phyloP scores from a whole-genome alignment of 2,329 filamentous ascomycete genomes.

The Didymella sp. region DNA sequence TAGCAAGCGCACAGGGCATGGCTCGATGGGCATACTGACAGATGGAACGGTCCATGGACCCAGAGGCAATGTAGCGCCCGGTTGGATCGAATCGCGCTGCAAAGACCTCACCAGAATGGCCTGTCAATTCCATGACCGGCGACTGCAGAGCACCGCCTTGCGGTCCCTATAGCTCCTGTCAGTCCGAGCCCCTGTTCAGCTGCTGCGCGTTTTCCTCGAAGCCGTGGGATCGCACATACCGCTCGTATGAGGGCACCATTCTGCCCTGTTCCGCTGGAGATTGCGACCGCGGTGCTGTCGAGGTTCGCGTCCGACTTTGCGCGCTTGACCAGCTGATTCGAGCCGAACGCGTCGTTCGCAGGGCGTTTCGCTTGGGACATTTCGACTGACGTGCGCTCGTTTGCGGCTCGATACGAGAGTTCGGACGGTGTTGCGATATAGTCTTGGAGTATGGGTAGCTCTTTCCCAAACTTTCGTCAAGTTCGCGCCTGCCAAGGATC shows the following conservation, averaged over 20 bases:
- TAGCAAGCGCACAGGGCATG: constrained; percentile 14
- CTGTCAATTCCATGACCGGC: constrained; percentile 91
- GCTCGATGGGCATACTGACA: constrained; percentile 59
- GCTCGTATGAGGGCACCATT: constrained; percentile 71
- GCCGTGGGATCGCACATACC: constrained; percentile 63
- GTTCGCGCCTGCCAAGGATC: constrained; percentile 16
- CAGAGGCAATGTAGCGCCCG: constrained; percentile 88
- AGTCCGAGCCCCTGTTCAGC: constrained; percentile 37
- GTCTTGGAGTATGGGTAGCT: constrained; percentile 9
- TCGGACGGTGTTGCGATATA: constrained; percentile 10
- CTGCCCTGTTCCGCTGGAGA: constrained; percentile 62
- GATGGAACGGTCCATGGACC: constrained; percentile 92
- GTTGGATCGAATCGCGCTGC: constrained; percentile 87
- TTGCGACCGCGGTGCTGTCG: constrained; percentile 61
- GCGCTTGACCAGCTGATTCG: constrained; percentile 84
- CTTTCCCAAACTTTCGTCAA: constrained; percentile 18
- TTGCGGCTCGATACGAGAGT: constrained; percentile 1
- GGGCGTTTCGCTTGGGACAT: constrained; percentile 95
- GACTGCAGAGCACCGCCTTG: constrained; percentile 85
- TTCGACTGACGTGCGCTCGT: constrained; percentile 25
- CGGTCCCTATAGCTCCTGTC: constrained; percentile 64
- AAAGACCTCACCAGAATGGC: constrained; percentile 83
- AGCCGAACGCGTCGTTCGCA: constrained; percentile 81
- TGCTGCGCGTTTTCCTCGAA: constrained; percentile 16
- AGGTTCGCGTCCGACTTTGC: constrained; percentile 74